Percentiles rank a stretch among this genome's conserved stretches.
Conservation (phyloP, 106 monocot species). For the Agapanthus africanus region DNA sequence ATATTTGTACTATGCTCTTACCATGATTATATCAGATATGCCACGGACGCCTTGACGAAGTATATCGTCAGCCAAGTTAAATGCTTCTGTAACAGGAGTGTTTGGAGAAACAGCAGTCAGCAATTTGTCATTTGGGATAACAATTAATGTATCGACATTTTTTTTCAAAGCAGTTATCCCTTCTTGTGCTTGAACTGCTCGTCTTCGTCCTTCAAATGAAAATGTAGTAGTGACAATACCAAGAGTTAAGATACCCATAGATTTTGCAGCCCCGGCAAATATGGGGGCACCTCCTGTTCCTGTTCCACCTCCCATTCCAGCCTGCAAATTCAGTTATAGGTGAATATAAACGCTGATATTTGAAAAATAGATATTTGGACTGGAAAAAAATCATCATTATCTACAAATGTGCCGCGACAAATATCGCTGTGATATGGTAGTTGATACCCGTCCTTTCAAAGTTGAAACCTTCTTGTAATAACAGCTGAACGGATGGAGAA, state of each 20-base stretch:
- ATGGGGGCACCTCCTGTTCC: conserved; percentile 80
- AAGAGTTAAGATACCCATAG: conserved; percentile 80
- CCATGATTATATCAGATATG: conserved; percentile 86
- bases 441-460: too few species aligned
- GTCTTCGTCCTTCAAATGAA: conserved; percentile 69
- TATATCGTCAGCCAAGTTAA: conserved; percentile 91
- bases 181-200: conserved; percentile 80
- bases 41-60: conserved; percentile 83
- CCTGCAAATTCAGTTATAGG: conserved; percentile 43
- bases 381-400: too few species aligned
- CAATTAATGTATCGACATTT: conserved; percentile 79
- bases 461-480: too few species aligned
- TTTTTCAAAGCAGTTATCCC: conserved; percentile 84
- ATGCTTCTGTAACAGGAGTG: conserved; percentile 87
- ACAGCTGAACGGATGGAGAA: too few species aligned
- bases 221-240: conserved; percentile 84
- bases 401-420: too few species aligned
- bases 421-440: too few species aligned
- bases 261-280: conserved; percentile 71
- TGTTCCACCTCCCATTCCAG: conserved; percentile 89
- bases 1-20: too few species aligned
- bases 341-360: too few species aligned
- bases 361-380: too few species aligned
- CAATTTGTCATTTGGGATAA: conserved; percentile 92
- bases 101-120: conserved; percentile 80